Conservation (phyloP, 148 eudicot species). For the Vaccinium macrocarpon region DNA sequence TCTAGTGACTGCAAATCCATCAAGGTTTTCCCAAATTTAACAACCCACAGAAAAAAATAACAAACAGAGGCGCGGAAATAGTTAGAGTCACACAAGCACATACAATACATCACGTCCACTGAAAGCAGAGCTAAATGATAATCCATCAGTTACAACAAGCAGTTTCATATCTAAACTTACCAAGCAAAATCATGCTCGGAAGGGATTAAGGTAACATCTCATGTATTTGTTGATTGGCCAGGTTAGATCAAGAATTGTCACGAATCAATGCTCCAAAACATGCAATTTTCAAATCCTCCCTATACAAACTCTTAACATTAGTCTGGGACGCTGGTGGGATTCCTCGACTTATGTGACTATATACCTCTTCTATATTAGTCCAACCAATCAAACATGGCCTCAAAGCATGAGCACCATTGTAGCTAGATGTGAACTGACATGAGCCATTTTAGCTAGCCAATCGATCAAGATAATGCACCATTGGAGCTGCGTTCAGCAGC, state of each 20-base stretch:
- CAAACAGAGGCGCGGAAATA: not conserved
- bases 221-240: not conserved
- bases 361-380: not conserved
- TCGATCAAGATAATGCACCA: not conserved
- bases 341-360: not conserved
- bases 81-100: not conserved
- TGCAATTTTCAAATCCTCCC: not conserved
- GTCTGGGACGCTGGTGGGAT: no score
- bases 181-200: not conserved
- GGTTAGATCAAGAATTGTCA: not conserved
- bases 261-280: not conserved
- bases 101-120: not conserved
- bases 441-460: not conserved
- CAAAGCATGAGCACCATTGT: not conserved
- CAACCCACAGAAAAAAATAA: not conserved
- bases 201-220: not conserved
- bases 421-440: not conserved
- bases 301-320: not conserved
- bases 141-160: not conserved
- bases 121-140: not conserved
- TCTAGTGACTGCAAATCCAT: constrained; percentile 44
- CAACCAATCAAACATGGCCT: not conserved
- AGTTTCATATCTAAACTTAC: not conserved
- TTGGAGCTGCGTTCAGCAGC: no score
- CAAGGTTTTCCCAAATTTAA: not conserved